Evolutionary conservation across 2,329 filamentous ascomycete species (phyloP).

Genomic region (Meredithiella fracta): DNA sequence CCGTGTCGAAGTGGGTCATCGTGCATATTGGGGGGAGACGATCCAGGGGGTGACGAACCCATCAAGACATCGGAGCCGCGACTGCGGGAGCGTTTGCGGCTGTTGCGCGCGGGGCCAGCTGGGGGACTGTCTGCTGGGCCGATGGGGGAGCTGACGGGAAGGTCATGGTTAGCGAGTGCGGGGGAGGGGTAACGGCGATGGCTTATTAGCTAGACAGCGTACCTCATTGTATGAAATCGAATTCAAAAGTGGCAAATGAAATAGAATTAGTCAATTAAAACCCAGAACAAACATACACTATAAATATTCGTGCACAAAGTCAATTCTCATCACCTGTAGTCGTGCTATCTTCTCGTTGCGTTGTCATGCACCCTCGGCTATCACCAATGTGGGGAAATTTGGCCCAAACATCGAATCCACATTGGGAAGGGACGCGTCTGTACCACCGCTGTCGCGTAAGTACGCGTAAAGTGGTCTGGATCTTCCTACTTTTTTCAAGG

Average conservation of each 20-base stretch:
- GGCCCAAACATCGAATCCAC: background rate
- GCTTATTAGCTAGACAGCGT: background rate
- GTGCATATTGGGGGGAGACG: conserved; percentile 43
- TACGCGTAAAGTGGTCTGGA: conserved; percentile 24
- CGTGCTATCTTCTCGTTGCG: too few relatives aligned
- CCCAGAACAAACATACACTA: too few relatives aligned
- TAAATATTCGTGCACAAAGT: too few relatives aligned
- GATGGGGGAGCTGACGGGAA: conserved; percentile 47
- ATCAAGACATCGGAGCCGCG: conserved; percentile 31
- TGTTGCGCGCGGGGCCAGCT: conserved; percentile 29
- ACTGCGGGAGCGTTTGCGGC: conserved; percentile 38
- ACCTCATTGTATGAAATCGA: background rate
- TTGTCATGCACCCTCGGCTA: background rate
- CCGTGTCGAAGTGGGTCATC: conserved; percentile 49
- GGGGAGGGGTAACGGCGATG: too few relatives aligned
- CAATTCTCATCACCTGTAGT: too few relatives aligned
- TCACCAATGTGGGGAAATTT: conserved; percentile 11
- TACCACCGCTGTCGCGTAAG: conserved; percentile 3
- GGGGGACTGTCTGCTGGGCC: conserved; percentile 12
- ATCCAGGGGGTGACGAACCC: conserved; percentile 45
- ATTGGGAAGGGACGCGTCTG: conserved; percentile 7
- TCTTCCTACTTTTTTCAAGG: background rate
- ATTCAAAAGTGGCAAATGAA: background rate
- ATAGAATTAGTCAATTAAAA: too few relatives aligned
- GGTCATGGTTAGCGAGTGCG: background rate